Base-by-base conservation (phyloP, 192 early-diverging fungal genomes). In the Rhizoclosmatium globosum region DNA sequence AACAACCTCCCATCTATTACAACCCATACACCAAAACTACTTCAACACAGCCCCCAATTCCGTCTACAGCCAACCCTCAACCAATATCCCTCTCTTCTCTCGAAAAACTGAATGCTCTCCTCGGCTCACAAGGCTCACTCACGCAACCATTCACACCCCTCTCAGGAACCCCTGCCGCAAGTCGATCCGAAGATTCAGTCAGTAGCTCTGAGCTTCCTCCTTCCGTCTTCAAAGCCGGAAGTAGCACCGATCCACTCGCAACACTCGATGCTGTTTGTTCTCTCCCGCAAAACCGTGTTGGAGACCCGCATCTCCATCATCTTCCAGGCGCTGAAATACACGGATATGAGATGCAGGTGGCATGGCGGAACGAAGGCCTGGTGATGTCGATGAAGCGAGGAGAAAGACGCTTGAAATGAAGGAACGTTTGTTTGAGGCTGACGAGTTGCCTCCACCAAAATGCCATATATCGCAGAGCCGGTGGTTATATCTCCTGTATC, bases 291-390 rank as follows among this genome's bases (percentile, higher is more conserved):
- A 15, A 17, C 13, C n/a, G 56, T 17, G 21, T 17, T 21, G 13
- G 56, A 17, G 15, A 57, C n/a, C 56, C 56, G 56, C 56, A 57
- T 57, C n/a, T 17, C n/a, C 56, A 21, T 57, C 56, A 15, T 17
- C n/a, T 57, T 15, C 13, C n/a, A 57, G 13, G 56, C 1, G 21
- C 15, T 57, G 13, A 21, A 17, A 57, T 21, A 57, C 56, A 15
- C 64, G n/a, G 17, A 11, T 13, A 13, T 11, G 74, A 76, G 64
- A 67, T 41, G 74, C 64, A 2, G 74, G 74, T 17, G 74, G 74
- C n/a, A 61, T 31, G 43, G 13, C 9, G 13, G 73, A 75, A 64
- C 23, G 6, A 45, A 0, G 42, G 59, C 11, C 19, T 1, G 53
- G 19, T 56, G 53, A 15, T 9, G 19, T 56, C 0, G 53, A n/a